A percentile compares a stretch with the other conserved stretches of the same genome.
These are phyloP conservation scores for Fusarium setosum DNA, from an alignment of 2,329 filamentous ascomycete genomes.

Conservation along the genomic window DNA sequence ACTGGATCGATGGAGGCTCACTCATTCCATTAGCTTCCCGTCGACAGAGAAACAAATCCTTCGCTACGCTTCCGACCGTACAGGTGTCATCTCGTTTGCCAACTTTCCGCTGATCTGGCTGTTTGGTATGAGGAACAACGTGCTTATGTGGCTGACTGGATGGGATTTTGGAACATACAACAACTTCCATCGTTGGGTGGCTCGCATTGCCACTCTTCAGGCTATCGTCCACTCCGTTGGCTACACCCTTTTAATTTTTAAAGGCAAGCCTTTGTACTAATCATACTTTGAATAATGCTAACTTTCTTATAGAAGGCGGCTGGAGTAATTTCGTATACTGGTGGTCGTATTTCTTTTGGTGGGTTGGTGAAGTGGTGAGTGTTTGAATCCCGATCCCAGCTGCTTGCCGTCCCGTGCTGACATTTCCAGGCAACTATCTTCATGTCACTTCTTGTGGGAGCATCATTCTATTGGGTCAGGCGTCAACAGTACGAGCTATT, in stretches of 20 bases:
- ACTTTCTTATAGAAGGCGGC: slow-evolving; percentile 48
- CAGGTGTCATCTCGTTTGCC: slow-evolving; percentile 71
- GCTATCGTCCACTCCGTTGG: slow-evolving; percentile 72
- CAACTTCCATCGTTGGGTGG: slow-evolving; percentile 75
- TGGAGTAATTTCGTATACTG: slow-evolving; percentile 50
- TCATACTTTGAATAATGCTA: neutral
- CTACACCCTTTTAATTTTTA: slow-evolving; percentile 62
- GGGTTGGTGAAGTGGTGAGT: slow-evolving; percentile 59
- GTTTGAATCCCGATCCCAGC: accelerated
- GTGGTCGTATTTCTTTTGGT: slow-evolving; percentile 60
- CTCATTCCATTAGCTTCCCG: slow-evolving; percentile 46
- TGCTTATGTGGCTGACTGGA: slow-evolving; percentile 73
- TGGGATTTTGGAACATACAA: slow-evolving; percentile 77
- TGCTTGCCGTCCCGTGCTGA: accelerated
- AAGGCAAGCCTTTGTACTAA: slow-evolving; percentile 39
- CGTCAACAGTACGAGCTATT: slow-evolving; percentile 65
- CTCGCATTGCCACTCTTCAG: slow-evolving; percentile 70
- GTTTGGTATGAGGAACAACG: slow-evolving; percentile 75
- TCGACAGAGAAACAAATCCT: slow-evolving; percentile 49
- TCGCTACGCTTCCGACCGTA: slow-evolving; percentile 71
- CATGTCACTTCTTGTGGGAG: slow-evolving; percentile 58
- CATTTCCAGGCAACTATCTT: slow-evolving; percentile 51
- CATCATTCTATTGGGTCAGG: slow-evolving; percentile 64
- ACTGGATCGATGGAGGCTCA: neutral
- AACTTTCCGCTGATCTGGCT: slow-evolving; percentile 75